Evolutionary conservation across 805 yeast species (phyloP), one percentile per base, ranked within the genome.

Genomic region (Yarrowia sp.): DNA sequence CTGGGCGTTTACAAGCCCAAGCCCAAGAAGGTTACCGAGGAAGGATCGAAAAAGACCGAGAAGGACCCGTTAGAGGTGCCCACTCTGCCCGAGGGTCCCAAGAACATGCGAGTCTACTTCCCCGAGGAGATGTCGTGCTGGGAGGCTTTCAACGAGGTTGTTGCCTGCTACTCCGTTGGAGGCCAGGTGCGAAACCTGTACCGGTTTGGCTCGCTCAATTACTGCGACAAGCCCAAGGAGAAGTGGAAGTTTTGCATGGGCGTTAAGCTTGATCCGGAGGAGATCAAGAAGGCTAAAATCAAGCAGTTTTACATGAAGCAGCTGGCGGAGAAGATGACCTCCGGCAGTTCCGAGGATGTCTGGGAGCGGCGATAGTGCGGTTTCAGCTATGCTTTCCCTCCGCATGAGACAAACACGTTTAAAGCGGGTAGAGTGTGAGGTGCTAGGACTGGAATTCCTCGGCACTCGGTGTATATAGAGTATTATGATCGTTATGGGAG

Each of bases 161-260:
- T 91, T 47, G 85, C 83, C 49, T 93, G 98, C 72, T 90, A 88
- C 74, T 88, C 97, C 0, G 70, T 92, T 2, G 97, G 97, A 3
- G 97, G 97, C 0, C 97, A 92, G 70, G 75, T 89, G 19, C 82
- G 96, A 64, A 82, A 87, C 73, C 87, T 88, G 69, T 93, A 92
- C 71, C 77, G 97, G 61, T 87, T 84, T 70, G 97, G 97, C 2
- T 83, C 85, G 42, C 80, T 90, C 68, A 84, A 85, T 56, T 77
- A 83, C 64, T 93, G 98, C 73, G 80, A 79, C 44, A 80, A 80
- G 56, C 88, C 88, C 68, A 78, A 88, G 59, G 84, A 81, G 22
- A 90, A 90, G 75, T 78, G 91, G 68, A 86, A 87, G 79, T 93
- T 93, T 72, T 91, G 97, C 66, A 67, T 92, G 46, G 77, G 79